Evolutionary conservation across 305 asterid species (phyloP), one percentile per base, ranked within the genome.

Genomic region (Fraxinus ornus): DNA sequence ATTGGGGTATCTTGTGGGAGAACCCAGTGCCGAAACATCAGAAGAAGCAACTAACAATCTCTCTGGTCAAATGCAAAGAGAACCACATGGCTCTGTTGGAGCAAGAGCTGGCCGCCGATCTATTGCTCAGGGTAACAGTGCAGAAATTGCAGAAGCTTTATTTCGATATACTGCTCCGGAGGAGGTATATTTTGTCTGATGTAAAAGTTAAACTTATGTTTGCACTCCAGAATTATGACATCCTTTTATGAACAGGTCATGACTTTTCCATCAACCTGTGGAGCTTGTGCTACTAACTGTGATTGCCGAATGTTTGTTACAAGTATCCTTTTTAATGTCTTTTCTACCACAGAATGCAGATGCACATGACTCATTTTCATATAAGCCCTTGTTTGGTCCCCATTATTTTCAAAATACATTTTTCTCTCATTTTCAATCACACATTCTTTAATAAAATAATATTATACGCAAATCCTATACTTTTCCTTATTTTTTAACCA

Each of bases 11-110:
- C 83, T 91, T 83, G 93, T 81, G 4, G 88, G 85, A 41, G 93
- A 83, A 86, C 82, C 87, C 15, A 84, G 81, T 49, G 75, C 85
- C 52, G 89, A 83, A 84, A 86, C 85, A 82, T 79, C 83, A 68
- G 75, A 80, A 13, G 19, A 47, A 47, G 87, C 35, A 77, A 39
- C 88, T 75, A 84, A 47, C 64, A 66, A 77, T 84, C 84, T 79
- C 62, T 85, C 86, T 12, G 80, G 66, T 79, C 88, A 78, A 74
- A 60, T 81, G 76, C 81, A 78, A 77, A 88, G 83, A 77, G 97
- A 92, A 83, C 94, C 98, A 78, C 98, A 96, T 84, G 99, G 99
- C 78, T 87, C 93, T 17, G 98, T 96, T 84, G 99, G 99, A 84
- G 95, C 98, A 26, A 87, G 84, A 86, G 94, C 89, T 83, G 97